Percentiles rank a stretch among this genome's conserved stretches.
Conservation (phyloP, 257 asterid species). For the Nicotiana attenuata region DNA sequence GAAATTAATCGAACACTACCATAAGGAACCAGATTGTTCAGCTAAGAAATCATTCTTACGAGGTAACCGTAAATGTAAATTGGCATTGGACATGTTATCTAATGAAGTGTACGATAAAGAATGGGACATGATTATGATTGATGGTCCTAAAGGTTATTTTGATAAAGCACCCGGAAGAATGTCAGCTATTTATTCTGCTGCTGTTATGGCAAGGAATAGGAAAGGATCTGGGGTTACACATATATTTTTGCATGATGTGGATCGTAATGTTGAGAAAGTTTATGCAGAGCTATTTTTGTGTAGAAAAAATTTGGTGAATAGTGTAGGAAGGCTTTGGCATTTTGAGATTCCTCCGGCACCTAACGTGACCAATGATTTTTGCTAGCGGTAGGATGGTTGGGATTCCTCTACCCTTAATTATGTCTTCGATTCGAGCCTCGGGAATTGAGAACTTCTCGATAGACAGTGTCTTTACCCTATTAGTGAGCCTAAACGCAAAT, state of each 20-base stretch:
- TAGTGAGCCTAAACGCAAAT: too few species aligned
- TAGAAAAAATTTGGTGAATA: slow-evolving; percentile 43
- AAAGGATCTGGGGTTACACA: slow-evolving; percentile 61
- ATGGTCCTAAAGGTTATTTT: slow-evolving; percentile 82
- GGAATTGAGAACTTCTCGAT: too few species aligned
- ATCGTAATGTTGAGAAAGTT: slow-evolving; percentile 69
- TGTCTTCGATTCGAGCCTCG: too few species aligned
- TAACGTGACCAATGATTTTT: slow-evolving; percentile 27
- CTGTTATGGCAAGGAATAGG: slow-evolving; percentile 82
- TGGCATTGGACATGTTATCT: slow-evolving; percentile 65
- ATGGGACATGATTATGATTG: slow-evolving; percentile 92
- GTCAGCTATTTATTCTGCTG: slow-evolving; percentile 88
- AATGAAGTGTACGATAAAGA: slow-evolving; percentile 64
- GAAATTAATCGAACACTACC: slow-evolving; percentile 33
- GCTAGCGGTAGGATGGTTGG: slow-evolving; percentile 19
- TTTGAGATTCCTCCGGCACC: slow-evolving; percentile 55
- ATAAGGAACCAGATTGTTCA: slow-evolving; percentile 49
- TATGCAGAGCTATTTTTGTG: slow-evolving; percentile 70
- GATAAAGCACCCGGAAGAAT: slow-evolving; percentile 84
- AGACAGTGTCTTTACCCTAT: too few species aligned
- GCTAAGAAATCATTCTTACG: slow-evolving; percentile 43
- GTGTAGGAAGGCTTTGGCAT: slow-evolving; percentile 68
- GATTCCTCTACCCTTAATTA: too few species aligned
- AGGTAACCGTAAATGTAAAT: slow-evolving; percentile 58
- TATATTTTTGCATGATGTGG: slow-evolving; percentile 76